Base-by-base conservation (phyloP, 257 asterid genomes). In the Echites panduratus region DNA sequence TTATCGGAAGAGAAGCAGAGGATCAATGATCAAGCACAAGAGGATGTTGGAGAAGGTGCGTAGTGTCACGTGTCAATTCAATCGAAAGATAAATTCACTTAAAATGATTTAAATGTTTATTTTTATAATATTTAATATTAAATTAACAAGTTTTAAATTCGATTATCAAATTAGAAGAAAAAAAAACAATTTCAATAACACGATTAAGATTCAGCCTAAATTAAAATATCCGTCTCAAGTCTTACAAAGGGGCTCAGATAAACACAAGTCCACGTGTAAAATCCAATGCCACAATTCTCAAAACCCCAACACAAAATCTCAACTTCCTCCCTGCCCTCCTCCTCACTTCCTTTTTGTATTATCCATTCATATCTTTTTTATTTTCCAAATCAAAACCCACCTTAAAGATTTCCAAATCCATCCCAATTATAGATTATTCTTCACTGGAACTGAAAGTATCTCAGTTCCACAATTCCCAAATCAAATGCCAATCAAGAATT, bases 21-120 rank as follows among this genome's bases (percentile, higher is more conserved):
- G 61, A 69, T 79, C 78, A 91, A 89, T 84, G 81, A 80, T 73
- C 97, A 91, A 81, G 84, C 83, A 41, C 96, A 91, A 68, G 91
- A 88, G 79, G 97, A 93, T 74, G 98, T n/a, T n/a, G n/a, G n/a
- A n/a, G n/a, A n/a, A n/a, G n/a, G n/a, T n/a, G n/a, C n/a, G n/a
- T n/a, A n/a, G n/a, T n/a, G n/a, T n/a, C n/a, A n/a, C n/a, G n/a
- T n/a, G n/a, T n/a, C n/a, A n/a, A n/a, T n/a, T n/a, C n/a, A n/a
- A n/a, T n/a, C n/a, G n/a, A n/a, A n/a, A n/a, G n/a, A n/a, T n/a
- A n/a, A n/a, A n/a, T n/a, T n/a, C n/a, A n/a, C n/a, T n/a, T n/a
- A n/a, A n/a, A n/a, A n/a, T n/a, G n/a, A n/a, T n/a, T n/a, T n/a
- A n/a, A n/a, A n/a, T n/a, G n/a, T n/a, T n/a, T n/a, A n/a, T n/a